Percentiles rank a stretch among this genome's conserved stretches.
Evolutionary conservation across 352 stramenopile genomes (phyloP).

Genomic region (Pythium brachiatum): DNA sequence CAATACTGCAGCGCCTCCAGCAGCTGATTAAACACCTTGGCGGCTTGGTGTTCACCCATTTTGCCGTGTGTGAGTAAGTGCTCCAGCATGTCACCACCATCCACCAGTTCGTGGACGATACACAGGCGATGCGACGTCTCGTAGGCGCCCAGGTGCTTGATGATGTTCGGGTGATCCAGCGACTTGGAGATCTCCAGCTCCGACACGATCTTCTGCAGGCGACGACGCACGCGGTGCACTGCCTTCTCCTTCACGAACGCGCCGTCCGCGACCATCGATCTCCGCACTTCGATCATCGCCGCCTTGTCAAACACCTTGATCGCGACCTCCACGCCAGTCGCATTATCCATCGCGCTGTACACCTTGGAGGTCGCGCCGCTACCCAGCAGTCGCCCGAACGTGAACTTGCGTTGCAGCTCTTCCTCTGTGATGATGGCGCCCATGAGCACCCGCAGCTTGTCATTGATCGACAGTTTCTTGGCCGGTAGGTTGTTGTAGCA

Average conservation of each 20-base stretch:
- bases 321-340: slow-evolving; percentile 46
- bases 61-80: slow-evolving; percentile 69
- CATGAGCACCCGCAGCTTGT: slow-evolving; percentile 57
- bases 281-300: slow-evolving; percentile 68
- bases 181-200: slow-evolving; percentile 77
- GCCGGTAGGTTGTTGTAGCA: slow-evolving; percentile 1
- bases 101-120: slow-evolving; percentile 78
- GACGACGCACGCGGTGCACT: slow-evolving; percentile 60
- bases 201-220: slow-evolving; percentile 78
- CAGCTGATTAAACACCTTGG: slow-evolving; percentile 78
- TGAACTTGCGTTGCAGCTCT: slow-evolving; percentile 53
- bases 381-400: slow-evolving; percentile 58
- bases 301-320: slow-evolving; percentile 87
- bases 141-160: slow-evolving; percentile 68
- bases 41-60: slow-evolving; percentile 58
- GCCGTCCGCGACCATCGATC: slow-evolving; percentile 74
- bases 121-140: slow-evolving; percentile 79
- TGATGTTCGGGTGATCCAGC: slow-evolving; percentile 77
- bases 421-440: slow-evolving; percentile 60
- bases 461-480: slow-evolving; percentile 43
- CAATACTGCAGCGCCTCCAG: slow-evolving; percentile 92
- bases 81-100: slow-evolving; percentile 70
- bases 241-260: slow-evolving; percentile 60
- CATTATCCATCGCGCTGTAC: slow-evolving; percentile 57
- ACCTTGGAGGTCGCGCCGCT: slow-evolving; percentile 77